phyloP scores from a whole-genome alignment of 495 filamentous ascomycete genomes.

The Beverwykella pulmonaria region DNA sequence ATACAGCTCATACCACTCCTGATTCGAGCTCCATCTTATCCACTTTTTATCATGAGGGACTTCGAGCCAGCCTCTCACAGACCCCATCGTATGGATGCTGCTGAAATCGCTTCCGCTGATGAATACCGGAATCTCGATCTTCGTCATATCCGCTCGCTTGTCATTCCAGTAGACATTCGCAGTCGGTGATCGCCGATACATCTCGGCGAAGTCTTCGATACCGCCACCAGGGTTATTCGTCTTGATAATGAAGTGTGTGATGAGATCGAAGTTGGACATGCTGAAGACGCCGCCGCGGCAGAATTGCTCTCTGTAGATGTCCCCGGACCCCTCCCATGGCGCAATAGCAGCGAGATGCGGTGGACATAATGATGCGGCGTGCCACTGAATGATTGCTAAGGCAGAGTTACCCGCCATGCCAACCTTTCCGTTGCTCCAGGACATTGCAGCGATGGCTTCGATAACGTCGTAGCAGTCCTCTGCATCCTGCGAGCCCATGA shows the following conservation, averaged over 20 bases:
- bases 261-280: slow-evolving; percentile 20
- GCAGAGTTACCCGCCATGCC: slow-evolving; percentile 52
- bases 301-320: slow-evolving; percentile 52
- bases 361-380: slow-evolving; percentile 47
- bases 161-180: slow-evolving; percentile 21
- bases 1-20: slow-evolving; percentile 53
- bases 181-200: slow-evolving; percentile 3
- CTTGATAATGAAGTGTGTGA: slow-evolving; percentile 8
- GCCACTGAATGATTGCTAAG: slow-evolving; percentile 50
- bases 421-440: slow-evolving; percentile 53
- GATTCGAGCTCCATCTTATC: slow-evolving; percentile 42
- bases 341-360: slow-evolving; percentile 51
- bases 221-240: not conserved
- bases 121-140: slow-evolving; percentile 19
- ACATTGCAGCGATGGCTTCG: slow-evolving; percentile 47
- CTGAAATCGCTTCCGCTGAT: slow-evolving; percentile 40
- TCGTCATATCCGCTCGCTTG: slow-evolving; percentile 4
- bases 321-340: slow-evolving; percentile 53
- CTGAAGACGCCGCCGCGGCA: slow-evolving; percentile 43
- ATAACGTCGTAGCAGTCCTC: slow-evolving; percentile 53
- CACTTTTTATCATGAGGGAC: slow-evolving; percentile 43
- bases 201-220: slow-evolving; percentile 14
- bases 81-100: slow-evolving; percentile 48
- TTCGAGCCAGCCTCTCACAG: slow-evolving; percentile 46
- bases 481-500: slow-evolving; percentile 52